phyloP scores from a whole-genome alignment of 208 protist species.

The Trypanosoma grayi region DNA sequence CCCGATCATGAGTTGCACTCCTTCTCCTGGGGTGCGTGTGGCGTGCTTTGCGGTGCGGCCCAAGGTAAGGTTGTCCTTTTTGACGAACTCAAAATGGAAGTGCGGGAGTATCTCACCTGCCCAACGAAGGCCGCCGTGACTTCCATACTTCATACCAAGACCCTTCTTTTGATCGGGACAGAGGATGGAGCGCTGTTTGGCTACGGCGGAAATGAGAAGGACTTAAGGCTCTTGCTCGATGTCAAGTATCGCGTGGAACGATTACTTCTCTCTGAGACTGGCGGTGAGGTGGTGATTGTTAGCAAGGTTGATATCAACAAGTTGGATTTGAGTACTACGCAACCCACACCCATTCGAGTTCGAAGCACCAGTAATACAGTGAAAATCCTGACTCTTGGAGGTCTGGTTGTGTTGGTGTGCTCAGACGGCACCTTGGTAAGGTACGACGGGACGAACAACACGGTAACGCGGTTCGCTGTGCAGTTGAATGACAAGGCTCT shows the following conservation, averaged over 20 bases:
- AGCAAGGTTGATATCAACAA: conserved; percentile 13
- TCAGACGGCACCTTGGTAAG: conserved; percentile 13
- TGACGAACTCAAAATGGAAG: conserved; percentile 27
- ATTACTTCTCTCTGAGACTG: conserved; percentile 15
- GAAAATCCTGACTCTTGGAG: conserved; percentile 13
- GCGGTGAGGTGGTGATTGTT: conserved; percentile 11
- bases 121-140: conserved; percentile 7
- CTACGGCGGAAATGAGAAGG: conserved; percentile 13
- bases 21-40: conserved; percentile 10
- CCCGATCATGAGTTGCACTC: conserved; percentile 13
- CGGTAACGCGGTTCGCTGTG: background rate
- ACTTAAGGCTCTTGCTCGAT: conserved; percentile 3
- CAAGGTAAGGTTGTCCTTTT: conserved; percentile 15
- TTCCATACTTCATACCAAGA: background rate
- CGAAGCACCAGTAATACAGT: conserved; percentile 14
- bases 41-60: conserved; percentile 20
- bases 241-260: conserved; percentile 12
- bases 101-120: conserved; percentile 12
- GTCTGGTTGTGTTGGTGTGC: conserved; percentile 3
- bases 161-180: conserved; percentile 18
- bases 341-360: background rate
- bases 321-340: background rate
- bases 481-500: conserved; percentile 16
- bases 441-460: conserved; percentile 17
- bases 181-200: conserved; percentile 20